A percentile compares a stretch with the other conserved stretches of the same genome.
Evolutionary conservation across 495 filamentous ascomycete species (phyloP).

Genomic region (Penicillium salamii): DNA sequence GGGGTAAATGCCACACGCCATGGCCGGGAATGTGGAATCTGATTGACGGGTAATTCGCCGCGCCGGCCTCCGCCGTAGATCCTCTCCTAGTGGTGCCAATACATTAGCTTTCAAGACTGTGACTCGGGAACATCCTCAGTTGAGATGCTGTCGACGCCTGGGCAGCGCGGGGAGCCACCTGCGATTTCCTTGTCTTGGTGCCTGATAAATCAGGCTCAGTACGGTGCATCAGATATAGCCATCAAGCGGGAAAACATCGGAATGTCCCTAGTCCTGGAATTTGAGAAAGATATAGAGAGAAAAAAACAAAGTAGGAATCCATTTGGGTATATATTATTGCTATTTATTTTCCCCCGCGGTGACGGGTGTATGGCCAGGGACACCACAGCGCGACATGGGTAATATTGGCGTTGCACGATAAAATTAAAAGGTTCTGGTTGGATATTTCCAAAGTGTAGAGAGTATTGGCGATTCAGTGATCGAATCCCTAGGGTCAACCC

Average conservation of each 20-base stretch:
- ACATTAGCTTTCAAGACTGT: too few species aligned
- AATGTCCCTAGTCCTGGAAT: too few species aligned
- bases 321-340: conserved; percentile 1
- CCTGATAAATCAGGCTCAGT: not conserved
- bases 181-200: too few species aligned
- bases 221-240: too few species aligned
- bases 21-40: conserved; percentile 2
- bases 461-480: not conserved
- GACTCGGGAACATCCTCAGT: not conserved
- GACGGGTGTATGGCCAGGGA: too few species aligned
- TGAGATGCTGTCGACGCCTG: not conserved
- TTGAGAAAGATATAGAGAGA: not conserved
- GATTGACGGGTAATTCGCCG: conserved; percentile 21
- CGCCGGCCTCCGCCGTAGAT: conserved; percentile 15
- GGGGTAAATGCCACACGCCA: not conserved
- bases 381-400: too few species aligned
- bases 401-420: not conserved
- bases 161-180: not conserved
- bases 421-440: not conserved
- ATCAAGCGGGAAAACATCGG: too few species aligned
- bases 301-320: not conserved
- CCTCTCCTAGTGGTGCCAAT: conserved; percentile 7
- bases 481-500: not conserved
- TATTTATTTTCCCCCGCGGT: too few species aligned
- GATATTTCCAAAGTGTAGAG: not conserved